These are phyloP conservation scores for Aspergillus udagawae DNA, from an alignment of 2,329 filamentous ascomycete genomes.

Conservation along the genomic window DNA sequence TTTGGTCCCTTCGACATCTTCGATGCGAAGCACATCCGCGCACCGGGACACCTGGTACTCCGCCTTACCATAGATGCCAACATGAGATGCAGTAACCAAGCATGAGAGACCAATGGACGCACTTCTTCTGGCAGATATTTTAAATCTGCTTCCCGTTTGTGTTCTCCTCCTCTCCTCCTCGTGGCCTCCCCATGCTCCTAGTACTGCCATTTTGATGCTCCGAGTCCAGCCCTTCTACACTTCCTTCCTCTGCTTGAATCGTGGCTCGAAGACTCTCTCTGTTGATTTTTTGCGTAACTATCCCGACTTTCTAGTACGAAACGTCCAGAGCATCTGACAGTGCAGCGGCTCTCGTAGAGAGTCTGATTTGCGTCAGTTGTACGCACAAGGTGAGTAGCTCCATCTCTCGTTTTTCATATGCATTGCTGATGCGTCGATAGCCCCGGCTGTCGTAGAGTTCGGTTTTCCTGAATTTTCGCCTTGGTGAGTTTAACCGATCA, in stretches of 20 bases:
- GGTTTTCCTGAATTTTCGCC: conserved; percentile 1
- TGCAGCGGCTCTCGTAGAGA: background rate
- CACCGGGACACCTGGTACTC: background rate
- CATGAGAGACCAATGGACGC: background rate
- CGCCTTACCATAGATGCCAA: background rate
- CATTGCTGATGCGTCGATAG: background rate
- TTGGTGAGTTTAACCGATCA: background rate
- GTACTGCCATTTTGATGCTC: too few species aligned
- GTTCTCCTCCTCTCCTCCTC: background rate
- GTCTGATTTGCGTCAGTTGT: background rate
- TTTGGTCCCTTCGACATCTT: background rate
- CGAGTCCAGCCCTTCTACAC: background rate
- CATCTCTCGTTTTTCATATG: background rate
- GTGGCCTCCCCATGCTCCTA: too few species aligned
- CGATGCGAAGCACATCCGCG: background rate
- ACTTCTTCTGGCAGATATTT: background rate
- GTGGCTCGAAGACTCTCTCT: background rate
- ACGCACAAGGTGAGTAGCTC: background rate
- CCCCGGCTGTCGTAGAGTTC: background rate
- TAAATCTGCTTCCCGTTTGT: too few species aligned
- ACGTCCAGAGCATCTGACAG: background rate
- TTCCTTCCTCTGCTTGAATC: background rate
- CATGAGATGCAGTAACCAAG: background rate
- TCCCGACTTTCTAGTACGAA: background rate
- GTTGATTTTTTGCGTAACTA: background rate